Evolutionary conservation across 345 rosid species (phyloP).

Genomic region (Eucalyptus melliodora): DNA sequence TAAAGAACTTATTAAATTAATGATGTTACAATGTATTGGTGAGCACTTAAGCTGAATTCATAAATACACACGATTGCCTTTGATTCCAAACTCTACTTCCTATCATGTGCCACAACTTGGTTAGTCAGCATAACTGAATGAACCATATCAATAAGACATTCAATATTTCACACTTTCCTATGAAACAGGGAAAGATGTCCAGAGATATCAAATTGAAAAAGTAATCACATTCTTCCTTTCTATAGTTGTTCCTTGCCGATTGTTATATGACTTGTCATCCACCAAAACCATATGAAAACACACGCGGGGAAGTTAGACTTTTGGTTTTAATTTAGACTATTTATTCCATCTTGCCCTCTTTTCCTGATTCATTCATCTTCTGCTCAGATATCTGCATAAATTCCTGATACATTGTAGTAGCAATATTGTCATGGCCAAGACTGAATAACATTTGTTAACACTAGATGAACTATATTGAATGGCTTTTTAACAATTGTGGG

Average conservation of each 20-base stretch:
- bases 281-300: not conserved
- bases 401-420: not conserved
- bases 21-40: not conserved
- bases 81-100: not conserved
- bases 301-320: too few relatives aligned
- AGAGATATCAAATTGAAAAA: not conserved
- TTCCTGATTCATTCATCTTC: not conserved
- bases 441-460: not conserved
- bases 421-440: not conserved
- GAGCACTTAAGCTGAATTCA: too few relatives aligned
- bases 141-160: too few relatives aligned
- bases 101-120: not conserved
- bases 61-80: too few relatives aligned
- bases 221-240: not conserved
- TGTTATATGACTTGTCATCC: not conserved
- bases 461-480: not conserved
- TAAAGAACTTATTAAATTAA: not conserved
- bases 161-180: too few relatives aligned
- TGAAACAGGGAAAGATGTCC: not conserved
- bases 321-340: not conserved
- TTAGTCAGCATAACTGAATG: not conserved
- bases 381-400: not conserved
- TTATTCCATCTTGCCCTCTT: not conserved
- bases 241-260: not conserved
- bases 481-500: not conserved